Evolutionary conservation across 1,139 yeast species (phyloP), one percentile per base, ranked within the genome.

Genomic region (Sugiyamaella novakii): DNA sequence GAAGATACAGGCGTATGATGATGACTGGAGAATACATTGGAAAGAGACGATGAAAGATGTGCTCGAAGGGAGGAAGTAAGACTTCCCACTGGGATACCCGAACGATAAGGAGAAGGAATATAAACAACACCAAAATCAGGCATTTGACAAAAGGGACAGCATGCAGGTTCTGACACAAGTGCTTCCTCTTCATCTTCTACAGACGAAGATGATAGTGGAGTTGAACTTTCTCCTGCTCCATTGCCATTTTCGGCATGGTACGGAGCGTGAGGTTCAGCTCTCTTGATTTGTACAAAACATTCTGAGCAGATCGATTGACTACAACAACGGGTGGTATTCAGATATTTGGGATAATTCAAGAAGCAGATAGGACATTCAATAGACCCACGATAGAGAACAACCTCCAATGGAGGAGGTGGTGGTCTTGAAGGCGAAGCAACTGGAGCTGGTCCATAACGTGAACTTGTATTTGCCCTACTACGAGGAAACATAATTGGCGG

Each of bases 351-450:
- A 64, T 84, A 87, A 63, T 78, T 87, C 18, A 92, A 75, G 66
- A 92, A 92, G 64, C 98, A 92, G 57, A 92, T 92, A 8, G 98
- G 98, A 65, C 98, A 92, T 63, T 92, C 98, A 25, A 76, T 69
- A 1, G 87, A 80, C 49, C 79, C 71, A 45, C 79, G 70, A 68
- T 91, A 91, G 19, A 91, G 69, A 47, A 69, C 62, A 30, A 78
- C 63, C 47, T 76, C 74, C 41, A 54, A 37, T 6, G 65, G 60
- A 15, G 51, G 51, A 12, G 48, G 18, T 1, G 38, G 31, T 10
- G 44, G 47, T 22, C 35, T 40, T 3, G 38, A 22, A 10, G 43
- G 33, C 8, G 41, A 42, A 4, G 44, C 36, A 10, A 29, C 22
- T n/a, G 44, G 35, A 2, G 43, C 49, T 10, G 50, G 40, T 3